phyloP scores from a whole-genome alignment of 83 land plant species.

The Picea abies region DNA sequence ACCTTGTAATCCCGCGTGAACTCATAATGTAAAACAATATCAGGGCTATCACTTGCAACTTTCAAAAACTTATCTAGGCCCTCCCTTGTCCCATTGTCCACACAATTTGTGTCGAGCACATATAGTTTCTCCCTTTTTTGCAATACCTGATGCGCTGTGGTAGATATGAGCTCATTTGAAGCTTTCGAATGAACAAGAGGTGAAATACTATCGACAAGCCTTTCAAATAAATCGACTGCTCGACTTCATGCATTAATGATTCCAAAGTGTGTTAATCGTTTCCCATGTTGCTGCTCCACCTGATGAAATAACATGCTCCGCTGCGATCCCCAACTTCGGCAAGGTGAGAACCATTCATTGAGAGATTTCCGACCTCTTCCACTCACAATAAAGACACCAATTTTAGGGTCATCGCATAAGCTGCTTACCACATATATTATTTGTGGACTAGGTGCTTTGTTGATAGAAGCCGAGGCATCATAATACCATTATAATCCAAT shows the following conservation, averaged over 20 bases:
- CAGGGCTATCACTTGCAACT: conserved; percentile 95
- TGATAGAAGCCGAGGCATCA: conserved; percentile 59
- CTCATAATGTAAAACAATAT: conserved; percentile 97
- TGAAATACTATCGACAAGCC: no score
- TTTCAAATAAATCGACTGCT: no score
- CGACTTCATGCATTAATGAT: no score
- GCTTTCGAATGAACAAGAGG: no score
- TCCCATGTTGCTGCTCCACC: conserved; percentile 8
- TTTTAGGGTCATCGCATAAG: conserved; percentile 59
- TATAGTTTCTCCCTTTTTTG: no score
- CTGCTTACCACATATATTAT: conserved; percentile 46
- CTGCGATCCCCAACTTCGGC: conserved; percentile 62
- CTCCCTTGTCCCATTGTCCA: conserved; percentile 87
- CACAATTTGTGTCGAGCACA: neutral
- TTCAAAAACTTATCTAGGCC: conserved; percentile 96
- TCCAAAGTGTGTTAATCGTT: no score
- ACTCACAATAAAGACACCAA: conserved; percentile 72
- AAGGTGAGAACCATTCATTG: conserved; percentile 59
- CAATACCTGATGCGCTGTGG: no score
- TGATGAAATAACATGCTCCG: conserved; percentile 71
- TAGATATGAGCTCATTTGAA: no score
- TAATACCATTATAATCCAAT: conserved; percentile 77
- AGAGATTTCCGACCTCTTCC: conserved; percentile 61
- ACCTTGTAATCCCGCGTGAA: conserved; percentile 99
- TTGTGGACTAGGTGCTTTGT: conserved; percentile 45